phyloP scores from a whole-genome alignment of 306 rosid species.

The Pyrus bretschneideri region DNA sequence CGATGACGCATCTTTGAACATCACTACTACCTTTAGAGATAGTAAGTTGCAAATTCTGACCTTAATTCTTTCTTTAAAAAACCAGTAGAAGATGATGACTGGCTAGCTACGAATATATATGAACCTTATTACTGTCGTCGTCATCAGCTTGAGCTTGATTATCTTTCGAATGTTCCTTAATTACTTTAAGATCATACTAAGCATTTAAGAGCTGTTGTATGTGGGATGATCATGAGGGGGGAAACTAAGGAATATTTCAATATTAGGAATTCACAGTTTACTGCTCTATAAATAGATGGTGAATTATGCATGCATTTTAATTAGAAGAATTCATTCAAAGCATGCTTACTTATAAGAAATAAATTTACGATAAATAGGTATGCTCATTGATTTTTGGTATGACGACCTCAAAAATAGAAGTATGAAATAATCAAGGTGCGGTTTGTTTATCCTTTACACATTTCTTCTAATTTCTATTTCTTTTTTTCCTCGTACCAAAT shows the following conservation, averaged over 20 bases:
- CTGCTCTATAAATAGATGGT: background rate
- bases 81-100: background rate
- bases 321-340: background rate
- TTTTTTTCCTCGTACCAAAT: background rate
- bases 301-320: background rate
- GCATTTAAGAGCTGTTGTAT: background rate
- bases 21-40: background rate
- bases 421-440: background rate
- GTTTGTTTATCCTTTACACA: background rate
- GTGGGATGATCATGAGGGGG: background rate
- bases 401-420: background rate
- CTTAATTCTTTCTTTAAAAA: background rate
- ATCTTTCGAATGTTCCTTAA: background rate
- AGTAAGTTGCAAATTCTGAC: background rate
- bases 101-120: background rate
- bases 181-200: background rate
- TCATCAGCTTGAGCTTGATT: background rate
- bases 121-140: background rate
- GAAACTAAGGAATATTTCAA: background rate
- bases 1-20: background rate
- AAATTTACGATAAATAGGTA: no score
- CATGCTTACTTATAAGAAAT: no score
- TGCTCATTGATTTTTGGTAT: background rate
- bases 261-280: background rate
- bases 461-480: no score